Evolutionary conservation across 306 rosid species (phyloP).

Genomic region (Vigna mungo): DNA sequence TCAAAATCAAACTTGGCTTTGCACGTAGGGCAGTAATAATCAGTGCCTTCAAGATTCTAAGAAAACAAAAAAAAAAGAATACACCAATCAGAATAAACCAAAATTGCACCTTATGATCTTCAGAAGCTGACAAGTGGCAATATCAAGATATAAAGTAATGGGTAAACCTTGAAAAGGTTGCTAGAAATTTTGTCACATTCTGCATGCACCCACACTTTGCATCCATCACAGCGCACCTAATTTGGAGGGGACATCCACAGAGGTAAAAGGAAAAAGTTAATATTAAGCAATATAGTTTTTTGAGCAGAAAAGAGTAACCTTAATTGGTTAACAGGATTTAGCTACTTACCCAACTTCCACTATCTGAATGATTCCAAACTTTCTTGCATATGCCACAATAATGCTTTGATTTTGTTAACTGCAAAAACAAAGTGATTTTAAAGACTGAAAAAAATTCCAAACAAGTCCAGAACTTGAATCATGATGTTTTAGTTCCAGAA

Average conservation of each 20-base stretch:
- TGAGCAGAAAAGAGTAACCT: constrained; percentile 23
- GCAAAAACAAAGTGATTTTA: constrained; percentile 42
- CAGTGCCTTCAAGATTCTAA: constrained; percentile 90
- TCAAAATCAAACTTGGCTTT: constrained; percentile 96
- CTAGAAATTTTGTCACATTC: constrained; percentile 93
- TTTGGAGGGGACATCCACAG: constrained; percentile 40
- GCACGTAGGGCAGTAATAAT: constrained; percentile 98
- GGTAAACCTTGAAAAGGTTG: constrained; percentile 79
- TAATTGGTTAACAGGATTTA: constrained; percentile 32
- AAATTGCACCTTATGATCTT: constrained; percentile 39
- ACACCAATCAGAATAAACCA: constrained; percentile 46
- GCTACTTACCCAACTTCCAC: constrained; percentile 98
- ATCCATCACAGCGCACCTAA: constrained; percentile 99
- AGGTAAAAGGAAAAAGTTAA: constrained; percentile 10
- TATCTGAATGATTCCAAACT: constrained; percentile 90
- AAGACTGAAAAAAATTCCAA: constrained; percentile 37
- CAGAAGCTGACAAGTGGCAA: constrained; percentile 38
- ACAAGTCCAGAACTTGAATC: constrained; percentile 36
- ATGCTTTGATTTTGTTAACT: constrained; percentile 90
- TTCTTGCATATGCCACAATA: constrained; percentile 98
- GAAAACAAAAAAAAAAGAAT: constrained; percentile 8
- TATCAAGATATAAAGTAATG: constrained; percentile 28
- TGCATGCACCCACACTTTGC: constrained; percentile 99
- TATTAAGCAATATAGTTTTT: constrained; percentile 22
- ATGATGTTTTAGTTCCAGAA: constrained; percentile 32